A percentile compares a stretch with the other conserved stretches of the same genome.
These are phyloP conservation scores for Carex kokanica DNA, from an alignment of 176 grass and related monocot species.

Conservation along the genomic window DNA sequence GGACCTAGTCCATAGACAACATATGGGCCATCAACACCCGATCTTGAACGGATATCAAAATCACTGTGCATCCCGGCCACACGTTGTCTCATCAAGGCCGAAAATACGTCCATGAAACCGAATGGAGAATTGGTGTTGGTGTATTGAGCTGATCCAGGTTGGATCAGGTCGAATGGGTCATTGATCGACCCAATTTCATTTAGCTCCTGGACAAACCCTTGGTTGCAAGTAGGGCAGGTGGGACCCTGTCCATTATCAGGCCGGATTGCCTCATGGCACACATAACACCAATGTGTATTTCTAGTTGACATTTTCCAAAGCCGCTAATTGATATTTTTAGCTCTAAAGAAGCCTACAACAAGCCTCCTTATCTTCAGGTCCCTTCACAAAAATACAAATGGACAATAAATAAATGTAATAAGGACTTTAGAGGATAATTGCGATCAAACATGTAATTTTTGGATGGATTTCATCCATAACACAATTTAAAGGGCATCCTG, in stretches of 20 bases:
- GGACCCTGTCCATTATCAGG: slow-evolving; percentile 33
- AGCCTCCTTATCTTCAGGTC: slow-evolving; percentile 12
- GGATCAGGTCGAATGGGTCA: slow-evolving; percentile 50
- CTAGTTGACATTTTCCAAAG: slow-evolving; percentile 61
- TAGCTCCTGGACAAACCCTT: slow-evolving; percentile 85
- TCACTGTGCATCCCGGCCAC: slow-evolving; percentile 41
- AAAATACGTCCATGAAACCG: slow-evolving; percentile 77
- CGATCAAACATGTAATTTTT: background rate
- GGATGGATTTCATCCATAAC: background rate
- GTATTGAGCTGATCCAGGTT: slow-evolving; percentile 31
- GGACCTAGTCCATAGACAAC: slow-evolving; percentile 36
- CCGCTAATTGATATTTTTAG: background rate
- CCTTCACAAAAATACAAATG: slow-evolving; percentile 20
- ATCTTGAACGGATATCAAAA: slow-evolving; percentile 37
- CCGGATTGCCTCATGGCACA: slow-evolving; percentile 51
- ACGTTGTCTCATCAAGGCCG: slow-evolving; percentile 45
- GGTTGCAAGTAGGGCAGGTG: slow-evolving; percentile 73
- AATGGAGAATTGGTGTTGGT: slow-evolving; percentile 31
- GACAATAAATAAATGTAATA: background rate
- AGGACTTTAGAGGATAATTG: background rate
- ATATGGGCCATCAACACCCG: background rate
- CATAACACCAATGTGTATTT: slow-evolving; percentile 97
- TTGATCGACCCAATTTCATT: slow-evolving; percentile 51
- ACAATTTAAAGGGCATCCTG: background rate
- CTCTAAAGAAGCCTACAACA: slow-evolving; percentile 24